Evolutionary conservation across 2,329 filamentous ascomycete species (phyloP), one percentile per base, ranked within the genome.

Genomic region (Aspergillus piperis): DNA sequence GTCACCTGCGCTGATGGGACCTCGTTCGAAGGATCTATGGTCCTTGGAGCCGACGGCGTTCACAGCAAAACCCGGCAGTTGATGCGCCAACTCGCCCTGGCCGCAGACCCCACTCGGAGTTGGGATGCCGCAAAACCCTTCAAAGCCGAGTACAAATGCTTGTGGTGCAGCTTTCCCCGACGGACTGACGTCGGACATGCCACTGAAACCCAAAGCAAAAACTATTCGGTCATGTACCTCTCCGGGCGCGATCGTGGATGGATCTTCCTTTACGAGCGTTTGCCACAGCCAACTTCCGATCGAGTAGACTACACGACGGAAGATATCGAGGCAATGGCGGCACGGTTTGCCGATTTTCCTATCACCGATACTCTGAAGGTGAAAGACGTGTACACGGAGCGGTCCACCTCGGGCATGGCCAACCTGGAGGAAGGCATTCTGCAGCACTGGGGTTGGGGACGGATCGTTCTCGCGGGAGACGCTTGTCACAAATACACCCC

Each of bases 401-500:
- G 8, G 62, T 66, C 55, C 5, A 49, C n/a, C 3, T 65, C 65
- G 0, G 75, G 74, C 3, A 63, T 78, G 17, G 68, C 72, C 0
- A 71, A 72, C 39, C 64, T 80, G 1, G 75, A 78, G 17, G 77
- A 80, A 50, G 78, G 77, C 0, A 67, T 78, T 2, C 66, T 75
- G 8, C 51, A 63, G 8, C 65, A 75, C 48, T 79, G 75, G 77
- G 75, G 70, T 57, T 68, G 63, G 6, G 73, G 75, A 1, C 66
- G 73, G 0, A 63, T 79, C 7, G 75, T 75, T 1, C 71, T 80
- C 0, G 70, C 65, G 0, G 77, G 77, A 0, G 77, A 80, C 42
- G 64, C 77, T 0, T 70, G 68, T 1, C 77, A 79, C 58, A 79
- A 78, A 42, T 73, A 74, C 54, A 78, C 75, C 0, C 75, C 77